Conservation (phyloP, 2,329 filamentous ascomycete species). For the Fusarium nematophilum region DNA sequence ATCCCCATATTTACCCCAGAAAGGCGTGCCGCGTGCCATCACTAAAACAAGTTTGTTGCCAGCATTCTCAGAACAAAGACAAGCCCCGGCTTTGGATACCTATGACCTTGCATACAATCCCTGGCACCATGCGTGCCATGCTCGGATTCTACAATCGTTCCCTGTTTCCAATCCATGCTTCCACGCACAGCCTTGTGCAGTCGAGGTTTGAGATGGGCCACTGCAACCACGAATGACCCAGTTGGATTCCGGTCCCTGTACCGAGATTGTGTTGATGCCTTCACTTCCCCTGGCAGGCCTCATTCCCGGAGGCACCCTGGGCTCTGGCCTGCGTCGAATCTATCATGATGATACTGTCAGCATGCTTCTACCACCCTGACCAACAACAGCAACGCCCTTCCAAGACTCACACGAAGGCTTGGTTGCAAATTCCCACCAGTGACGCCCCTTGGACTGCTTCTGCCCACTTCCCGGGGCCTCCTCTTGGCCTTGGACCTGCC, state of each 20-base stretch:
- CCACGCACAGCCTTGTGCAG: not conserved
- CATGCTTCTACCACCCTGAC: not conserved
- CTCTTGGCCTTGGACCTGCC: not conserved
- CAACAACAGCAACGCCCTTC: not conserved
- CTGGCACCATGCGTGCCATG: not conserved
- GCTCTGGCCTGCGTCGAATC: not conserved
- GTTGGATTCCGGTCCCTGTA: not conserved
- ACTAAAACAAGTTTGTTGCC: not conserved
- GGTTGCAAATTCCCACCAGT: not conserved
- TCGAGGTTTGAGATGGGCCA: not conserved
- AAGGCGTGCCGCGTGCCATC: not conserved
- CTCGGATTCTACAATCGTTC: not conserved
- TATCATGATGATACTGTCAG: slow-evolving; percentile 3
- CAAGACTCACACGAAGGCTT: slow-evolving; percentile 14
- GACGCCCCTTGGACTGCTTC: not conserved
- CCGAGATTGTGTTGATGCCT: not conserved
- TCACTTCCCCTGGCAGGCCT: slow-evolving; percentile 1
- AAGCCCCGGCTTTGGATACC: not conserved
- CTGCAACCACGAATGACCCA: not conserved
- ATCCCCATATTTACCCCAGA: not conserved
- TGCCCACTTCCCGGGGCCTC: not conserved
- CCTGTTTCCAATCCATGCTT: not conserved
- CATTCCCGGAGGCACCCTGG: not conserved
- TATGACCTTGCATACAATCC: slow-evolving; percentile 1
- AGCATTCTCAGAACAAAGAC: not conserved